A percentile compares a stretch with the other conserved stretches of the same genome.
phyloP scores from a whole-genome alignment of 352 stramenopile species.

The Poterioochromonas sp. region DNA sequence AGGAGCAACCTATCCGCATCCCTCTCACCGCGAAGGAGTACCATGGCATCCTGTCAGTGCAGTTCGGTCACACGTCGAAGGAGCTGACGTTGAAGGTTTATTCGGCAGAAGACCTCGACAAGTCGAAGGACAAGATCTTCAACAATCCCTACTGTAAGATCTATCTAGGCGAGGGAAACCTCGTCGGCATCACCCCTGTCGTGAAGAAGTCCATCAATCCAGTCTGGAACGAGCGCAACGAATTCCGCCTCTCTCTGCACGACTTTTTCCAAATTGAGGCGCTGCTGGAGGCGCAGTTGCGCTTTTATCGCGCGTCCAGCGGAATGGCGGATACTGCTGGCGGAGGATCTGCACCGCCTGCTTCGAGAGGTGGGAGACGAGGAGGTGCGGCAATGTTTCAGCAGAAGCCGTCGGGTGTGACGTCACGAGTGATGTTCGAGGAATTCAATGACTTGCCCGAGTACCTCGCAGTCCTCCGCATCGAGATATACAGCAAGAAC shows the following conservation, averaged over 20 bases:
- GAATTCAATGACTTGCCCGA: no score
- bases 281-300: neutral
- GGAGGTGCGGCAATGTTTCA: no score
- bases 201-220: neutral
- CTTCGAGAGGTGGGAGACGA: no score
- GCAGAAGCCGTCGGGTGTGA: no score
- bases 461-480: no score
- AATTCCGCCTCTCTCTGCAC: neutral
- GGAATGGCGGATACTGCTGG: no score
- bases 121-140: neutral
- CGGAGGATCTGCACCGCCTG: no score
- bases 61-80: neutral
- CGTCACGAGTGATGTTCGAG: no score
- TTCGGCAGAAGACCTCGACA: constrained; percentile 1
- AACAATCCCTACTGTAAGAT: neutral
- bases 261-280: neutral
- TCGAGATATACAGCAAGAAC: no score
- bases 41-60: neutral
- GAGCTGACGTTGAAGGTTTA: neutral
- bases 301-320: neutral
- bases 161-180: neutral
- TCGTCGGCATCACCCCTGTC: neutral
- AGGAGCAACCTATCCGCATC: constrained; percentile 4
- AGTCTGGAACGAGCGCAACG: neutral
- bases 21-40: neutral